phyloP scores from a whole-genome alignment of 2,329 filamentous ascomycete genomes.

The Hypoxylon rubiginosum region DNA sequence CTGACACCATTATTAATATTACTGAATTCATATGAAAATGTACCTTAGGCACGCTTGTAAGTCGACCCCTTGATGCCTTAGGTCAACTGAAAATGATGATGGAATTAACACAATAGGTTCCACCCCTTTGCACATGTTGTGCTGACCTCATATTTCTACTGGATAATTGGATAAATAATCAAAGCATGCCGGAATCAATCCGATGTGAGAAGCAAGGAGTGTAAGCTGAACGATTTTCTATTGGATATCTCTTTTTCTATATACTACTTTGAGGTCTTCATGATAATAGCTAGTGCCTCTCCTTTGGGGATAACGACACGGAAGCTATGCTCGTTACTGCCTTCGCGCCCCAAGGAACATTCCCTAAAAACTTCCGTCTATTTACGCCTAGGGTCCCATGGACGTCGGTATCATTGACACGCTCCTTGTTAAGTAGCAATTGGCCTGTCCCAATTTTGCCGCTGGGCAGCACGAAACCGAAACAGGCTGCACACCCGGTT shows the following conservation, averaged over 20 bases:
- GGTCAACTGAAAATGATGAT: neutral
- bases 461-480: no score
- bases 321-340: neutral
- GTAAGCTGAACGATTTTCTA: neutral
- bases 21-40: neutral
- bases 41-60: neutral
- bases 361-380: neutral
- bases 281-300: neutral
- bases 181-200: neutral
- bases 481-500: neutral
- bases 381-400: neutral
- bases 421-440: no score
- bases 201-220: neutral
- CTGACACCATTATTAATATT: neutral
- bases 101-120: neutral
- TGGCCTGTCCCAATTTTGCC: no score
- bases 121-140: neutral
- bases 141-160: neutral
- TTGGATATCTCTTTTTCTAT: neutral
- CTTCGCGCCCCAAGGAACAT: neutral
- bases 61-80: neutral
- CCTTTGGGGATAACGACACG: neutral
- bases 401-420: neutral
- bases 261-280: neutral
- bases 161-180: neutral